Evolutionary conservation across 2,329 filamentous ascomycete genomes (phyloP).

Genomic region (Arthrobotrys entomopaga): DNA sequence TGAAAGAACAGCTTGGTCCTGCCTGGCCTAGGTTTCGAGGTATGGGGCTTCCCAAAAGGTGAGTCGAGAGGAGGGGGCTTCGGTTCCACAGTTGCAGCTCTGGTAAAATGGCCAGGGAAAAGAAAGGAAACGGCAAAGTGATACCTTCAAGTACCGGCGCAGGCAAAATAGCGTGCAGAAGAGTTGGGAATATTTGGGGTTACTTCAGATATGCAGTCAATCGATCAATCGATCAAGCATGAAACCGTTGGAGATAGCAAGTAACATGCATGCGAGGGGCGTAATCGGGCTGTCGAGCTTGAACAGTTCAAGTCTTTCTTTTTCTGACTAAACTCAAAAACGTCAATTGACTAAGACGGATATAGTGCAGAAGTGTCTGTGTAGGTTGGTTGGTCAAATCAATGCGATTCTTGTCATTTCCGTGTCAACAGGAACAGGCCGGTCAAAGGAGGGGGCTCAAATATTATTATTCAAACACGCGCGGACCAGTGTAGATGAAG

Average conservation of each 20-base stretch:
- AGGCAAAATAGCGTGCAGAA: neutral
- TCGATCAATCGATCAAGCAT: neutral
- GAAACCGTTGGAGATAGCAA: neutral
- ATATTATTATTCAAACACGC: neutral
- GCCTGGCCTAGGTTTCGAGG: conserved; percentile 25
- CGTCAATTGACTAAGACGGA: conserved; percentile 12
- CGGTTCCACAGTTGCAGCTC: conserved; percentile 26
- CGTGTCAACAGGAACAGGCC: neutral
- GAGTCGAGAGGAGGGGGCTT: conserved; percentile 23
- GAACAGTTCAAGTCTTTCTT: conserved; percentile 7
- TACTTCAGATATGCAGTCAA: conserved; percentile 19
- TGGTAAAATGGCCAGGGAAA: conserved; percentile 13
- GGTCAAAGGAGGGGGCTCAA: neutral
- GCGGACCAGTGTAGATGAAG: neutral
- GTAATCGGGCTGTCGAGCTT: no score
- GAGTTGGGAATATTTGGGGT: conserved; percentile 14
- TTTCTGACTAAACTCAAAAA: conserved; percentile 15
- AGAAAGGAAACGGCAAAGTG: conserved; percentile 18
- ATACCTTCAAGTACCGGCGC: conserved; percentile 12
- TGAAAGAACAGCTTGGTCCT: conserved; percentile 29
- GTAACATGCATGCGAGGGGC: no score
- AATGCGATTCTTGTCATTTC: conserved; percentile 1
- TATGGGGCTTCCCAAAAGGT: conserved; percentile 54
- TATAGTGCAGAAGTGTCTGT: neutral
- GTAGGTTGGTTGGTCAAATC: conserved; percentile 3